A percentile compares a stretch with the other conserved stretches of the same genome.
phyloP scores from a whole-genome alignment of 2,329 filamentous ascomycete genomes.

The Monilinia polystroma region DNA sequence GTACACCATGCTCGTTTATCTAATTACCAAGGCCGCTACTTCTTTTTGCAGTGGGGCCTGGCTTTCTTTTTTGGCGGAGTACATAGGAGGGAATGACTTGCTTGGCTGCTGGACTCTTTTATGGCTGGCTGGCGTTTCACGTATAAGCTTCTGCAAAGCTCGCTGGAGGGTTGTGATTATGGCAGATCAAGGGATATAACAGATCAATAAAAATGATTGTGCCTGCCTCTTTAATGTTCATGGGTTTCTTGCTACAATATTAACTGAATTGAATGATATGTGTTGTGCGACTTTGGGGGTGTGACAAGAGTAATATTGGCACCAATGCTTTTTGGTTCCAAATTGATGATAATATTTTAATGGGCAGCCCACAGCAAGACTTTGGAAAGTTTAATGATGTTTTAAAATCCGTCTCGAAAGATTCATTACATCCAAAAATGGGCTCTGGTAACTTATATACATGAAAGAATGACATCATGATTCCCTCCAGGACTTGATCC shows the following conservation, averaged over 20 bases:
- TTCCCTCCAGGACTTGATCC: not conserved
- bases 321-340: not conserved
- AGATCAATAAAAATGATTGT: conserved; percentile 2
- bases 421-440: not conserved
- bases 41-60: conserved; percentile 24
- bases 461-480: not conserved
- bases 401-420: not conserved
- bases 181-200: conserved; percentile 6
- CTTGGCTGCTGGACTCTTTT: conserved; percentile 16
- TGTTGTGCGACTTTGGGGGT: too few relatives aligned
- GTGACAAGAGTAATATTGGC: not conserved
- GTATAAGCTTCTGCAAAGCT: conserved; percentile 4
- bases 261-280: not conserved
- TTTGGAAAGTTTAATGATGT: not conserved
- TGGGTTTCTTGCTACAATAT: not conserved
- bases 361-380: not conserved
- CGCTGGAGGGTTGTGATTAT: conserved; percentile 6
- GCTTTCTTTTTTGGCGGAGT: conserved; percentile 28
- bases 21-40: conserved; percentile 17
- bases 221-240: not conserved
- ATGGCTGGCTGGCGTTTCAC: conserved; percentile 20
- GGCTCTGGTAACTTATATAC: not conserved
- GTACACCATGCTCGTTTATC: conserved; percentile 1
- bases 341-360: not conserved
- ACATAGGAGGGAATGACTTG: conserved; percentile 11